Evolutionary conservation across 139 green algal genomes (phyloP).

Genomic region (Coelastrella sp.): DNA sequence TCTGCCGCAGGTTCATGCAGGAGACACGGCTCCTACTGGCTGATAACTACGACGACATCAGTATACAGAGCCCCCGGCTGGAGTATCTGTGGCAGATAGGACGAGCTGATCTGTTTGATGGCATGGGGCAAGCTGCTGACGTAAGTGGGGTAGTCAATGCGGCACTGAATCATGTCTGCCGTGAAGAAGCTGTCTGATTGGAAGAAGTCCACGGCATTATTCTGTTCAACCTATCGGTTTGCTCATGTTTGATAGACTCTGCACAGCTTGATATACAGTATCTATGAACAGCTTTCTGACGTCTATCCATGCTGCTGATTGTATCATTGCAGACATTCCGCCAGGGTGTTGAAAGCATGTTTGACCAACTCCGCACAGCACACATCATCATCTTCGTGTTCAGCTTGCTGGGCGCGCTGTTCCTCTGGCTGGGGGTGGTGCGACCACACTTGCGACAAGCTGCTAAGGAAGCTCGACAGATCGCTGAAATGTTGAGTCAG

Average conservation of each 20-base stretch:
- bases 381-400: constrained; percentile 51
- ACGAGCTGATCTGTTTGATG: constrained; percentile 29
- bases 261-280: too few relatives aligned
- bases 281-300: too few relatives aligned
- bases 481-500: constrained; percentile 65
- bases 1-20: constrained; percentile 23
- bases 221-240: too few relatives aligned
- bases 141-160: background rate
- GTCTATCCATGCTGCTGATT: too few relatives aligned
- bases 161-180: background rate
- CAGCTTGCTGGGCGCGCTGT: constrained; percentile 31
- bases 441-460: constrained; percentile 49
- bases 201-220: background rate
- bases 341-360: background rate
- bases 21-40: constrained; percentile 20
- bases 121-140: constrained; percentile 20
- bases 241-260: too few relatives aligned
- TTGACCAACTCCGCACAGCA: constrained; percentile 30
- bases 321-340: constrained; percentile 18
- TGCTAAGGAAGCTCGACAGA: constrained; percentile 56
- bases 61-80: constrained; percentile 21
- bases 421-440: constrained; percentile 44
- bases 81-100: constrained; percentile 50
- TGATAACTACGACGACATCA: constrained; percentile 31
- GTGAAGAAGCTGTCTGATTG: background rate